Conservation (phyloP, 805 yeast species). For the Maudiozyma barnettii region DNA sequence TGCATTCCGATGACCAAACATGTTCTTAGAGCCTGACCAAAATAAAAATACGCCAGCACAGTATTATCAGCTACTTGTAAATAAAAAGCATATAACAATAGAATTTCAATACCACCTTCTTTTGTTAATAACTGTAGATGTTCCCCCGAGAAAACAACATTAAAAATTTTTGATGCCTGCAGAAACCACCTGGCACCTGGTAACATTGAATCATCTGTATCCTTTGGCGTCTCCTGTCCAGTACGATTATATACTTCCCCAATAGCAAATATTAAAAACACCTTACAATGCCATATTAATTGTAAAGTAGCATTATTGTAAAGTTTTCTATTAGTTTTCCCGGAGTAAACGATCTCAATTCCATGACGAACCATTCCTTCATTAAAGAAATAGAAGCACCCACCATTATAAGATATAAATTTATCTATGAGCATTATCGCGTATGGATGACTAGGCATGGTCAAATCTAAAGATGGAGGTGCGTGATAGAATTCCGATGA, state of each 20-base stretch:
- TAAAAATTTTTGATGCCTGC: slow-evolving; percentile 70
- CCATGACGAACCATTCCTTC: slow-evolving; percentile 70
- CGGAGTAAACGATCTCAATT: slow-evolving; percentile 47
- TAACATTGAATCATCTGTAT: slow-evolving; percentile 25
- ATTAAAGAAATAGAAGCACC: slow-evolving; percentile 75
- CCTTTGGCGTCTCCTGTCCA: slow-evolving; percentile 31
- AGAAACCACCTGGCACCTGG: slow-evolving; percentile 76
- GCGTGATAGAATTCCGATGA: neutral
- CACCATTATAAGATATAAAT: slow-evolving; percentile 70
- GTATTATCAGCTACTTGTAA: slow-evolving; percentile 80
- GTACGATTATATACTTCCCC: slow-evolving; percentile 81
- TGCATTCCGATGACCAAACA: slow-evolving; percentile 70
- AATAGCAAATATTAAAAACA: slow-evolving; percentile 60
- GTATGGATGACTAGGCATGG: slow-evolving; percentile 62
- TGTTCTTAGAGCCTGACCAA: slow-evolving; percentile 66
- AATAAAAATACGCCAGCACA: slow-evolving; percentile 69
- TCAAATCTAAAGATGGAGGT: neutral
- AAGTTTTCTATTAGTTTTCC: slow-evolving; percentile 17
- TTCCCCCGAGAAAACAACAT: slow-evolving; percentile 71
- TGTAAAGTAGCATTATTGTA: slow-evolving; percentile 50
- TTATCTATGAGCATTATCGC: slow-evolving; percentile 69
- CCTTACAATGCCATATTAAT: slow-evolving; percentile 74
- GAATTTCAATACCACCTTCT: slow-evolving; percentile 73
- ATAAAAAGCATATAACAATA: slow-evolving; percentile 66
- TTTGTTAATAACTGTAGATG: slow-evolving; percentile 67